Evolutionary conservation across 805 yeast genomes (phyloP).

Genomic region (Lipomyces spencermartinsiae): DNA sequence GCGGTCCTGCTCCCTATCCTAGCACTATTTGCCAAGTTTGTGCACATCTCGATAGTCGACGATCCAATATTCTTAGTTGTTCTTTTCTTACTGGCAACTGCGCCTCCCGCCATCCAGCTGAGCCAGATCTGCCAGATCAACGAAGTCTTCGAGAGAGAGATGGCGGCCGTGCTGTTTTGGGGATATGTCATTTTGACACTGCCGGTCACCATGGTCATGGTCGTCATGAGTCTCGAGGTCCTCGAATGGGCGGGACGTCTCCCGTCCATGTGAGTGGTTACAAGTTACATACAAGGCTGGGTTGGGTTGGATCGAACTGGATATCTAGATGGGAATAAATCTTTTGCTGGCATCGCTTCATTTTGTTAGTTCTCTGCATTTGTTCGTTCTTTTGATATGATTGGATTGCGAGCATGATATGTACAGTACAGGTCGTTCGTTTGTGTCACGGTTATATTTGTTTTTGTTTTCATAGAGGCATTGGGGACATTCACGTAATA

Average conservation of each 20-base stretch:
- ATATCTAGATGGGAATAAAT: not conserved
- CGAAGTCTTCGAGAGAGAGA: slow-evolving; percentile 64
- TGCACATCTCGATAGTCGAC: slow-evolving; percentile 54
- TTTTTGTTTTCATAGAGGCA: not conserved
- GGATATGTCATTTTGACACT: slow-evolving; percentile 66
- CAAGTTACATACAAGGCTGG: not conserved
- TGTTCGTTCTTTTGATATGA: not conserved
- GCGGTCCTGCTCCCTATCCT: slow-evolving; percentile 60
- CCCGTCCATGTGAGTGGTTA: slow-evolving; percentile 14
- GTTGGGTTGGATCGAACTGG: not conserved
- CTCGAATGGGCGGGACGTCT: slow-evolving; percentile 55
- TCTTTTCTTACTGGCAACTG: slow-evolving; percentile 62
- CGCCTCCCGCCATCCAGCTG: slow-evolving; percentile 73
- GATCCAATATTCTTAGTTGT: slow-evolving; percentile 68
- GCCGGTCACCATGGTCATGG: slow-evolving; percentile 64
- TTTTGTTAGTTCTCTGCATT: slow-evolving; percentile 1
- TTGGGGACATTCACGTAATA: not conserved
- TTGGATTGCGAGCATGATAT: not conserved
- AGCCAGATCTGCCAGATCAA: slow-evolving; percentile 69
- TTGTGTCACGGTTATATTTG: not conserved
- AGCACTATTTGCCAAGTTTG: slow-evolving; percentile 58
- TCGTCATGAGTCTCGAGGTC: slow-evolving; percentile 60
- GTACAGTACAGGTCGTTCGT: not conserved
- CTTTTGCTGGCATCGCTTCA: not conserved
- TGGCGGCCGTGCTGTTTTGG: slow-evolving; percentile 72